phyloP scores from a whole-genome alignment of 2,329 filamentous ascomycete genomes.

The Epichloe sibirici region DNA sequence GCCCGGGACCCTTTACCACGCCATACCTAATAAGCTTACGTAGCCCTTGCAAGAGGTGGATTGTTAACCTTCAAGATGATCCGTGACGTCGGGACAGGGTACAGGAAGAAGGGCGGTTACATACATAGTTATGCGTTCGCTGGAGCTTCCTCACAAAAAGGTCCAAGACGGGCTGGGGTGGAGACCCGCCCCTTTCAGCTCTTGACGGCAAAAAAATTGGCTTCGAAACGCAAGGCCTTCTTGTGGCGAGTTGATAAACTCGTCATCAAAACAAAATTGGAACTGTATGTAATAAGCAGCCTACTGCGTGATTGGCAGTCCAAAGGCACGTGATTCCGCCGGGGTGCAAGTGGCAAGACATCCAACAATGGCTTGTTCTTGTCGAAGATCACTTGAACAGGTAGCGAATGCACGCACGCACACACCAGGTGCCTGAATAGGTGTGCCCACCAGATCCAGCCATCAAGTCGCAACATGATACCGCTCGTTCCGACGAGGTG shows the following conservation, averaged over 20 bases:
- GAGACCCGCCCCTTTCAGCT: neutral
- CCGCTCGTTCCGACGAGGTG: slow-evolving; percentile 1
- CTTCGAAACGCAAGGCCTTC: neutral
- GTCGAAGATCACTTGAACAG: neutral
- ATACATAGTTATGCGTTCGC: neutral
- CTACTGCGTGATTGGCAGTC: no score
- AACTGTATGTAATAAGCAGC: no score
- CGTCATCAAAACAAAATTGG: neutral
- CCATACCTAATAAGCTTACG: no score
- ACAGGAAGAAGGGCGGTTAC: neutral
- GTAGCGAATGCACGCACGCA: neutral
- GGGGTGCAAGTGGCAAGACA: no score
- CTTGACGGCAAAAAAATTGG: neutral
- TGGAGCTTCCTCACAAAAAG: neutral
- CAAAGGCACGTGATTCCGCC: neutral
- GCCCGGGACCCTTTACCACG: no score
- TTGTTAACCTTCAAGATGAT: neutral
- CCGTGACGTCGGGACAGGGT: neutral
- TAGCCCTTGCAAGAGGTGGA: neutral
- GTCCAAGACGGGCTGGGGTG: neutral
- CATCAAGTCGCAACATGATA: neutral
- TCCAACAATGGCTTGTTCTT: no score
- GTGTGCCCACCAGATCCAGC: neutral
- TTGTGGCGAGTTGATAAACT: neutral
- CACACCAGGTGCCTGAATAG: neutral